Evolutionary conservation across 1,284 basidiomycete species (phyloP), one percentile per base, ranked within the genome.

Genomic region (Fomes fomentarius): DNA sequence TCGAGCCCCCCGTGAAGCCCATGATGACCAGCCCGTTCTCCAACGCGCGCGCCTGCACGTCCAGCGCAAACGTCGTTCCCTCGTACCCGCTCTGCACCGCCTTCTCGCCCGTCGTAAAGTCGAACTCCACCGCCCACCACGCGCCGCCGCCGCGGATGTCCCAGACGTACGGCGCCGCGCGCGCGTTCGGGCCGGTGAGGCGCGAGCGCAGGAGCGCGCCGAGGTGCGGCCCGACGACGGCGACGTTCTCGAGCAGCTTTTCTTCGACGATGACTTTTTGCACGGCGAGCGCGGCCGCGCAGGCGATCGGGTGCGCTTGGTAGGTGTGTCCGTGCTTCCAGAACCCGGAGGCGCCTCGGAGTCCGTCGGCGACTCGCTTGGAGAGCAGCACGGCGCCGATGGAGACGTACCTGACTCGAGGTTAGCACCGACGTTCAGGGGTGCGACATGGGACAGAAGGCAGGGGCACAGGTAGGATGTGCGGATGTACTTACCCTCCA

Each of bases 311-410:
- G 67, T 90, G 83, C 5, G 81, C 83, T 84, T 89, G 64, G 40
- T 92, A 95, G 0, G 93, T 94, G 69, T 94, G 91, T 0, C 92
- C 93, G 67, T 94, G 91, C 67, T 89, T 89, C 80, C 86, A 85
- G 58, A 87, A 74, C 25, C 89, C 91, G 7, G 84, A 82, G 34
- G 82, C 76, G 52, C 78, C 79, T 8, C 80, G 76, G 55, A 95
- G 79, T 4, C 85, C 91, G 50, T 83, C 77, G 1, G 88, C 84
- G 33, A 95, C 80, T 52, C 77, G 78, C 61, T 85, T 79, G n/a
- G 82, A 85, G 68, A 93, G 79, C 39, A 94, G 79, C 4, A 92
- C 77, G 0, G 90, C 92, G 12, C 90, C 90, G 48, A 94, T 91
- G n/a, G 91, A 78, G 7, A 82, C 88, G 71, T 93, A 94, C 21